phyloP scores from a whole-genome alignment of 2,329 filamentous ascomycete genomes.

The Penicillium corylophilum region DNA sequence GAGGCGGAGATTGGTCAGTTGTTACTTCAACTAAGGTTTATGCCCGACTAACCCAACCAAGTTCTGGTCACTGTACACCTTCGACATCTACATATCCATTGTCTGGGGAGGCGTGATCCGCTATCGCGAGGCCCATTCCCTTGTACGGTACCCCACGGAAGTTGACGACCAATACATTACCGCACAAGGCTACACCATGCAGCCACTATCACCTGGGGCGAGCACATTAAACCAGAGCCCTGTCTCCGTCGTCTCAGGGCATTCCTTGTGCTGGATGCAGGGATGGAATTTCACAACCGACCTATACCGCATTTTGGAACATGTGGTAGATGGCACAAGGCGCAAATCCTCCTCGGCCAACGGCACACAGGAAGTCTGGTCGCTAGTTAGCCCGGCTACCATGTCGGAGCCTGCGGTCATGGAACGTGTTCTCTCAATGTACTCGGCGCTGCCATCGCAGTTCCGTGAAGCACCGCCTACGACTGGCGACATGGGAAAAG shows the following conservation, averaged over 20 bases:
- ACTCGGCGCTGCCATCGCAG: conserved; percentile 23
- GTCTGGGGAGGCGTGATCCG: conserved; percentile 52
- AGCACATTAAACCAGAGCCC: conserved; percentile 10
- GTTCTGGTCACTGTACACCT: conserved; percentile 59
- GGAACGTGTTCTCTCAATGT: conserved; percentile 26
- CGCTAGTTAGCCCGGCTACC: conserved; percentile 20
- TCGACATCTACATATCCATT: conserved; percentile 56
- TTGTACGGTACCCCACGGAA: conserved; percentile 51
- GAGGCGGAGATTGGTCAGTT: conserved; percentile 47
- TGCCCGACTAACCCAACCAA: conserved; percentile 19
- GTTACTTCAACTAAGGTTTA: conserved; percentile 1
- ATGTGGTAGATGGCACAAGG: conserved; percentile 38
- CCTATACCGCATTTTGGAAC: conserved; percentile 57
- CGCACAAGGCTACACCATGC: conserved; percentile 25
- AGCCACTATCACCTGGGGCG: conserved; percentile 18
- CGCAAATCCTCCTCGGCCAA: conserved; percentile 25
- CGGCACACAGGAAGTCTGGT: conserved; percentile 25
- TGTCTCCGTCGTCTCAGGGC: conserved; percentile 10
- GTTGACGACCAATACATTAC: conserved; percentile 49
- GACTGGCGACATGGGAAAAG: conserved; percentile 33
- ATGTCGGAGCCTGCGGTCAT: conserved; percentile 26
- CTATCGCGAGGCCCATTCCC: conserved; percentile 47
- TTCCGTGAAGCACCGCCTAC: conserved; percentile 27
- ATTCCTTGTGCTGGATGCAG: conserved; percentile 47
- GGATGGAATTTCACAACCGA: conserved; percentile 61